Conservation (phyloP, 1,139 yeast genomes). For the Debaryomyces coudertii region DNA sequence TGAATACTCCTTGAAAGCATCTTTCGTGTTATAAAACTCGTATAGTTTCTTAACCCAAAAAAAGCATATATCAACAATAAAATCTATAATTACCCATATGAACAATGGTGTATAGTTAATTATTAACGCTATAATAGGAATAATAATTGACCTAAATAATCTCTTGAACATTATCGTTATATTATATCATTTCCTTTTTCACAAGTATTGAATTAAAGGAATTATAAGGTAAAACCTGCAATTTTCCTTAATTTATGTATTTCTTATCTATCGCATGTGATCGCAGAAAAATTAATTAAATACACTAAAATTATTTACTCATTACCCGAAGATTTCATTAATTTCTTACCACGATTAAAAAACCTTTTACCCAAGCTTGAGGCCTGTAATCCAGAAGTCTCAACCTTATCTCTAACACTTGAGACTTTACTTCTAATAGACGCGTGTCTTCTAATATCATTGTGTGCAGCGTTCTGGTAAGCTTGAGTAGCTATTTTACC, state of each 20-base stretch:
- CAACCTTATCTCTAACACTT: constrained; percentile 49
- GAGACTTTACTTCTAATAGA: constrained; percentile 47
- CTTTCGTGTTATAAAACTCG: constrained; percentile 40
- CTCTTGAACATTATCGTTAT: neutral
- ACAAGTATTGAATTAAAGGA: no score
- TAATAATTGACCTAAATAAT: constrained; percentile 3
- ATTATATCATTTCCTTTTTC: neutral
- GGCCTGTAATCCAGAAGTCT: constrained; percentile 45
- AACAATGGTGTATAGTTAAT: constrained; percentile 60
- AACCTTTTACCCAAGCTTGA: constrained; percentile 48
- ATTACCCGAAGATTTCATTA: constrained; percentile 31
- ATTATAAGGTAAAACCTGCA: no score
- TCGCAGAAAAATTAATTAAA: neutral
- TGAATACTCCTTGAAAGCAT: constrained; percentile 44
- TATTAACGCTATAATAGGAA: constrained; percentile 14
- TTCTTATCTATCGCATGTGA: constrained; percentile 8
- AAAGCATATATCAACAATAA: constrained; percentile 57
- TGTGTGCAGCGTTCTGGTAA: constrained; percentile 51
- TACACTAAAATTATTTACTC: constrained; percentile 1
- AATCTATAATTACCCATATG: constrained; percentile 64
- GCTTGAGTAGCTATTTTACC: constrained; percentile 51
- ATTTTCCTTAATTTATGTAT: neutral
- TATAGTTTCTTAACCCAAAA: constrained; percentile 59
- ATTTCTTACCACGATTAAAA: constrained; percentile 44
- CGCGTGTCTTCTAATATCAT: constrained; percentile 45